Conservation (phyloP, 179 eudicot genomes). For the Gypsophila paniculata region DNA sequence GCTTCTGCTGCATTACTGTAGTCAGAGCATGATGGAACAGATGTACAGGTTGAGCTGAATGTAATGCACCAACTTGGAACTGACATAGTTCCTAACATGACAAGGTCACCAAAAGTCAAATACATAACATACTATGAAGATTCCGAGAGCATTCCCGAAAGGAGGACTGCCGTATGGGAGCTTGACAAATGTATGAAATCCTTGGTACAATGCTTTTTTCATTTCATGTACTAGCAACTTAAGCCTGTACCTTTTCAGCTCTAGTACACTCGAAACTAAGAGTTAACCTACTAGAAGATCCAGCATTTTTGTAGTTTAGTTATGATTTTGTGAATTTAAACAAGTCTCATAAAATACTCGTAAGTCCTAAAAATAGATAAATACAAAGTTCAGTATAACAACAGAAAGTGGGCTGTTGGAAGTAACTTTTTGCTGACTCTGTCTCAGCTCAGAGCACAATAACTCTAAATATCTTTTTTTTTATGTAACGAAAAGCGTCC, state of each 20-base stretch:
- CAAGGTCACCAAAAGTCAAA: conserved; percentile 68
- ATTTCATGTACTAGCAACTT: not conserved
- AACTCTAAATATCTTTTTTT: not conserved
- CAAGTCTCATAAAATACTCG: not conserved
- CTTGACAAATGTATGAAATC: conserved; percentile 74
- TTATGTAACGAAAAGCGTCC: conserved; percentile 5
- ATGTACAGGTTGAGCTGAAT: conserved; percentile 77
- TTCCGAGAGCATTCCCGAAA: conserved; percentile 84
- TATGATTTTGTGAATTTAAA: not conserved
- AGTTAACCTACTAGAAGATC: not conserved
- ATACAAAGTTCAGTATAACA: not conserved
- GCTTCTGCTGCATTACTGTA: conserved; percentile 28
- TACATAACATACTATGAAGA: conserved; percentile 95
- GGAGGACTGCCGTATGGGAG: conserved; percentile 97
- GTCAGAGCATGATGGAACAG: conserved; percentile 92
- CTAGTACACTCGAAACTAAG: not conserved
- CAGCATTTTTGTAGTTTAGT: conserved; percentile 2
- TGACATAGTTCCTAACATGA: conserved; percentile 83
- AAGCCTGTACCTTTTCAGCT: not conserved
- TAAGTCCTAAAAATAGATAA: not conserved
- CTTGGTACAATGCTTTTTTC: conserved; percentile 10
- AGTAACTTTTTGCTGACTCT: not conserved
- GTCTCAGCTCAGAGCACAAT: not conserved
- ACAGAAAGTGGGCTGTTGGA: not conserved
- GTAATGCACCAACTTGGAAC: conserved; percentile 55